phyloP scores from a whole-genome alignment of 2,329 filamentous ascomycete species.

The Hypoxylon rubiginosum region DNA sequence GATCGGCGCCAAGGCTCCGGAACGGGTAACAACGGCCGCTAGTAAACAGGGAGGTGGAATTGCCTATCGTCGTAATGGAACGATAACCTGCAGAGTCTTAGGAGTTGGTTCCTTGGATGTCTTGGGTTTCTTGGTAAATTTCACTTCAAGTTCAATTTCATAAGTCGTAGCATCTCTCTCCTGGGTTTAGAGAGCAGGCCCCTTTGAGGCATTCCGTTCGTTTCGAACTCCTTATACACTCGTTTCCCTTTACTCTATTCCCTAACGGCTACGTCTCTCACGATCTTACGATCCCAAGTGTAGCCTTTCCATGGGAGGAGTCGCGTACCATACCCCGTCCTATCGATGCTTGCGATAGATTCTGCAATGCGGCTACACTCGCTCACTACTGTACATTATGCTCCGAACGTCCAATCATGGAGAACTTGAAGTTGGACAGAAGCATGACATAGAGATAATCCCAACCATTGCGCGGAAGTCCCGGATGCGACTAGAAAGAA shows the following conservation, averaged over 20 bases:
- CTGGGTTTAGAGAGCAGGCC: slow-evolving; percentile 7
- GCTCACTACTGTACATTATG: slow-evolving; percentile 43
- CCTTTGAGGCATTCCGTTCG: slow-evolving; percentile 28
- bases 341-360: slow-evolving; percentile 23
- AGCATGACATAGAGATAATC: slow-evolving; percentile 28
- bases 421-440: slow-evolving; percentile 38
- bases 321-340: slow-evolving; percentile 11
- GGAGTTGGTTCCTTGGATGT: too few relatives aligned
- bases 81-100: not conserved
- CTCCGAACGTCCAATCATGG: slow-evolving; percentile 38
- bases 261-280: slow-evolving; percentile 7
- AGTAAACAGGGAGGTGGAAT: slow-evolving; percentile 29
- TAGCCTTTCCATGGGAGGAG: slow-evolving; percentile 18
- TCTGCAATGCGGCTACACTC: slow-evolving; percentile 39
- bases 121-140: slow-evolving; percentile 12
- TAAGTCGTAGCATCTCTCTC: slow-evolving; percentile 12
- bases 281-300: slow-evolving; percentile 7
- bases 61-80: not conserved
- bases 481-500: slow-evolving; percentile 35
- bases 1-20: slow-evolving; percentile 27
- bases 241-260: slow-evolving; percentile 2
- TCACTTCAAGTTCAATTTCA: slow-evolving; percentile 6
- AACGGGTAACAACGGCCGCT: slow-evolving; percentile 28
- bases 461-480: slow-evolving; percentile 30
- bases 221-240: slow-evolving; percentile 24